Evolutionary conservation across 768 basidiomycete species (phyloP).

Genomic region (Russula foetens): DNA sequence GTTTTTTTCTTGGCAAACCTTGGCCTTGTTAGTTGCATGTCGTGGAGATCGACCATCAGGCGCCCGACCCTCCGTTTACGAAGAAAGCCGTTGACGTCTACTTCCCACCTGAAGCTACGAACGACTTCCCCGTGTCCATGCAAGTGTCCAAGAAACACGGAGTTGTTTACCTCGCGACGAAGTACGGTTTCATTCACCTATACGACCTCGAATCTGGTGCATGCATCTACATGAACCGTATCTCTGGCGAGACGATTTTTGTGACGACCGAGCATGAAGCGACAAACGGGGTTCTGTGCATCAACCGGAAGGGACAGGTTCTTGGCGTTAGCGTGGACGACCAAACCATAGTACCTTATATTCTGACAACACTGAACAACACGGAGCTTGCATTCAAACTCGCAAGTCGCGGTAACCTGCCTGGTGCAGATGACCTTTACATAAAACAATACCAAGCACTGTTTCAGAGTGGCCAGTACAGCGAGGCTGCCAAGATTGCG

Average conservation of each 20-base stretch:
- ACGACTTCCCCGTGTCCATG: constrained; percentile 99
- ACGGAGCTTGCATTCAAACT: constrained; percentile 97
- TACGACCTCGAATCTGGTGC: constrained; percentile 97
- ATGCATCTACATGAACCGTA: constrained; percentile 99
- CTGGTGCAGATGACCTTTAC: constrained; percentile 96
- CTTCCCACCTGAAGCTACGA: constrained; percentile 96
- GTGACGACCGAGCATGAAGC: constrained; percentile 96
- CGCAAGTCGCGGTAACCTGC: constrained; percentile 90
- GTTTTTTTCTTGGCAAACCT: background rate
- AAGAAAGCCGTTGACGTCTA: constrained; percentile 99
- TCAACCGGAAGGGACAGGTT: constrained; percentile 99
- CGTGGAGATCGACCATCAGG: constrained; percentile 95
- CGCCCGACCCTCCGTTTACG: constrained; percentile 84
- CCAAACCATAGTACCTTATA: constrained; percentile 91
- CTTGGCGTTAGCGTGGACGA: constrained; percentile 96
- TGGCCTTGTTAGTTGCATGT: constrained; percentile 69
- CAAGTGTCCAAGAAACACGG: constrained; percentile 97
- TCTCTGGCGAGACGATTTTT: constrained; percentile 98
- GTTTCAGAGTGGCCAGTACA: constrained; percentile 81
- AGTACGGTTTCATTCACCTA: constrained; percentile 98
- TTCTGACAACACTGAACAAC: constrained; percentile 89
- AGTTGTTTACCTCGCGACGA: constrained; percentile 94
- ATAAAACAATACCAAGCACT: constrained; percentile 89
- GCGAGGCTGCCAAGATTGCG: constrained; percentile 94
- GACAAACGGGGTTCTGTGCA: constrained; percentile 92